Conservation (phyloP, 2,329 filamentous ascomycete genomes). For the Pseudogymnoascus pannorum region DNA sequence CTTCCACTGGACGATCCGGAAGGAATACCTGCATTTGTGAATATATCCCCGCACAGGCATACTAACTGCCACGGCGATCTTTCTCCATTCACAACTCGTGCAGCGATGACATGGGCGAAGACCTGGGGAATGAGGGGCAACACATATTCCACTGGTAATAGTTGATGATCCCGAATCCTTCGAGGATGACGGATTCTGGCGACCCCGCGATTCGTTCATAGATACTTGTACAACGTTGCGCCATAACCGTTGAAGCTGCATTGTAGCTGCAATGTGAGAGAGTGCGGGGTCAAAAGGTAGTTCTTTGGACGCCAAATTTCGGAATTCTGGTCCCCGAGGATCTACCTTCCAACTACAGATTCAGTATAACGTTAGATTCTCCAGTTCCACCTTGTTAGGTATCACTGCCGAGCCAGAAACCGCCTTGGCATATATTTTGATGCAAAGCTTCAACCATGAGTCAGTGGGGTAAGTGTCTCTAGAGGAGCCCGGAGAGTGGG, state of each 20-base stretch:
- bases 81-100: neutral
- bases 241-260: neutral
- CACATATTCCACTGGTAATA: neutral
- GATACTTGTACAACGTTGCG: conserved; percentile 1
- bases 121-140: neutral
- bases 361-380: neutral
- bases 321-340: neutral
- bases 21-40: conserved; percentile 5
- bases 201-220: neutral
- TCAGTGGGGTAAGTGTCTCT: neutral
- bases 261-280: neutral
- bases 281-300: neutral
- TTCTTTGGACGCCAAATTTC: neutral
- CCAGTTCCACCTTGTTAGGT: neutral
- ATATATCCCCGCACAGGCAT: neutral
- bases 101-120: neutral
- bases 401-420: neutral
- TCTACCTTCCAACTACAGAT: neutral
- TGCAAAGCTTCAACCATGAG: neutral
- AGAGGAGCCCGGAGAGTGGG: neutral
- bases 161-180: neutral
- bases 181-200: neutral
- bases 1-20: neutral
- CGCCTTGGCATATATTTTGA: neutral
- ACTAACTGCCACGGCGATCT: neutral